Conservation (phyloP, 2,329 filamentous ascomycete genomes). For the Didymella glomerata region DNA sequence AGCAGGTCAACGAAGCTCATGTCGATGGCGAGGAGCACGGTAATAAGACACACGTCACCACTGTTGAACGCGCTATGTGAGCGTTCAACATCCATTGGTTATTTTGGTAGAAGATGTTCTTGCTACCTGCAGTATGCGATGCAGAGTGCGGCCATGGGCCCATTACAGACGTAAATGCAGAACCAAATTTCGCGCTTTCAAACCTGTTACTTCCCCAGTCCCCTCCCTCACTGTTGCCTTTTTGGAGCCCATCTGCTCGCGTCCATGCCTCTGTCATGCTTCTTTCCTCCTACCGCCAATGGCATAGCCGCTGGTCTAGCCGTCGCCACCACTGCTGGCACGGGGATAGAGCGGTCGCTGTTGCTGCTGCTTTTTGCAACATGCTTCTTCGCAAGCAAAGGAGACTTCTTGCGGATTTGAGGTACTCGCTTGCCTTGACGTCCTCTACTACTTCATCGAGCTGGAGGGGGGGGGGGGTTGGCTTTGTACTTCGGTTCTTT, state of each 20-base stretch:
- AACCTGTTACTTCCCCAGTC: neutral
- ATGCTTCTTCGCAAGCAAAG: neutral
- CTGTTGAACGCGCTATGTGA: slow-evolving; percentile 32
- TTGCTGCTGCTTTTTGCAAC: neutral
- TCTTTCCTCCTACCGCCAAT: neutral
- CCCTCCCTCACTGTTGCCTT: neutral
- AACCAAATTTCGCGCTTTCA: neutral
- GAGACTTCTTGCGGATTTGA: neutral
- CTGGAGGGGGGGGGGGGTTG: too few relatives aligned
- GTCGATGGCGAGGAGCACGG: slow-evolving; percentile 23
- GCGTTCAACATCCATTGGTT: neutral
- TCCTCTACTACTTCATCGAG: too few relatives aligned
- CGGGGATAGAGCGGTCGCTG: neutral
- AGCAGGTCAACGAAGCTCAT: slow-evolving; percentile 42
- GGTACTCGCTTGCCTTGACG: neutral
- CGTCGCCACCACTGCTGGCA: neutral
- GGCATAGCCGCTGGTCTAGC: neutral
- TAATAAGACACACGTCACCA: slow-evolving; percentile 33
- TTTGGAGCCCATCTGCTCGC: neutral
- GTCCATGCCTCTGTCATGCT: neutral
- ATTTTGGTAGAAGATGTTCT: neutral
- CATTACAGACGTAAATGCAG: neutral
- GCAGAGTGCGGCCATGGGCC: neutral
- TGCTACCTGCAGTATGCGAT: neutral
- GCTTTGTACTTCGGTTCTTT: too few relatives aligned